Evolutionary conservation across 345 rosid species (phyloP), one percentile per base, ranked within the genome.

Genomic region (Xanthoceras sorbifolium): DNA sequence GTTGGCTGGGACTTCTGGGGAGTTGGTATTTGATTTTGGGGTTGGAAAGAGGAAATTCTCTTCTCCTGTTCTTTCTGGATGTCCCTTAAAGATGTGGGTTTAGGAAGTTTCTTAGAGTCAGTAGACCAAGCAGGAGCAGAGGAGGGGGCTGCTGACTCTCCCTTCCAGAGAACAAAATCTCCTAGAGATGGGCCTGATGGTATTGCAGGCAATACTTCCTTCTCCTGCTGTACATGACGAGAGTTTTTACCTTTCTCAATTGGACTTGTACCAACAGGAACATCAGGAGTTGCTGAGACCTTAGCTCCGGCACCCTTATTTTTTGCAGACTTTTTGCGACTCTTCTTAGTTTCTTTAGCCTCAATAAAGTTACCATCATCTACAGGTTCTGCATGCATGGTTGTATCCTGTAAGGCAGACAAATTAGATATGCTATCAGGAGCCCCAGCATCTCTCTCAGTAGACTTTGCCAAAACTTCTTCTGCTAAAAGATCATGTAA

Each of bases 161-260:
- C 97, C 82, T 87, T 92, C 99, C 97, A 94, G 17, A 88, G 81
- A 75, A 96, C 98, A 87, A 93, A 96, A 87, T 96, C 99, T 80
- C 98, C 99, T 81, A 94, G 83, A 34, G 98, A 94, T 73, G 95
- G 98, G 18, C 99, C 98, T 9, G 94, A 88, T 8, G 98, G 99
- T 74, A 96, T 82, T 80, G 90, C 76, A 50, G 94, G 94, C 83
- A 91, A 82, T 12, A 86, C 85, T 74, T 91, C 98, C 85, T 89
- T 84, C 80, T 86, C 96, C 78, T 82, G 92, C 79, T 88, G 91
- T 63, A 79, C 83, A 55, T 57, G 6, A 8, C 90, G 97, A 73
- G 94, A 76, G 64, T 77, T 84, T 84, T 90, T 93, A n/a, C 89
- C 84, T 84, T 91, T 97, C 80, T 92, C 98, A 71, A 81, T 72